Evolutionary conservation across 768 basidiomycete genomes (phyloP), one percentile per base, ranked within the genome.

Genomic region (Panaeolus papilionaceus): DNA sequence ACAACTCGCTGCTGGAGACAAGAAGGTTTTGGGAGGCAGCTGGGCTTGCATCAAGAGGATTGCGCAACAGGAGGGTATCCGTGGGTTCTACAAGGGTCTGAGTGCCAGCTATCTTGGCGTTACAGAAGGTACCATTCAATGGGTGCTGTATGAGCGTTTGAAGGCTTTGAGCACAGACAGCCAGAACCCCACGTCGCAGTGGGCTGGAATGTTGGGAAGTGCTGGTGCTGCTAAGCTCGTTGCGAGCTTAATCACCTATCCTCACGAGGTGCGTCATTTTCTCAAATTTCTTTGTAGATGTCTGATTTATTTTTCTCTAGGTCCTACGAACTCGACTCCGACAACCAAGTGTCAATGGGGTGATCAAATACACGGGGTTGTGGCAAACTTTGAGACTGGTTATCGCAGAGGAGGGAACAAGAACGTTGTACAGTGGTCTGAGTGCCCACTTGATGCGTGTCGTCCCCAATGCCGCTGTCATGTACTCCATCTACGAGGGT

Each of bases 91-190:
- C 81, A 95, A 96, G 79, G 98, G 98, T 0, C 79, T 99, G 45
- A 95, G 91, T 71, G 98, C 98, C 66, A 95, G 93, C 70, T 95
- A 97, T 79, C 84, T 99, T 9, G 98, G 98, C 23, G 96, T 98
- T 16, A 93, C 96, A 23, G 98, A 99, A 78, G 92, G 92, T 2
- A 94, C 95, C 20, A 98, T 99, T 61, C 96, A 98, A 77, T 99
- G 98, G 98, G 92, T 92, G 44, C 80, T 99, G 16, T 99, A 99
- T 77, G 98, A 99, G 79, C 88, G 91, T 63, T 81, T 99, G 72
- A 99, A 99, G 80, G 84, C 79, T 70, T 72, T 96, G 38, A 89
- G 84, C 1, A 78, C 84, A 14, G 84, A 92, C 67, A 87, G 85
- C 0, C 81, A 81, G 64, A 88, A 91, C 11, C 86, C 88, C 3